phyloP scores from a whole-genome alignment of 1,139 yeast species.

The Blastobotrys capitulatus region DNA sequence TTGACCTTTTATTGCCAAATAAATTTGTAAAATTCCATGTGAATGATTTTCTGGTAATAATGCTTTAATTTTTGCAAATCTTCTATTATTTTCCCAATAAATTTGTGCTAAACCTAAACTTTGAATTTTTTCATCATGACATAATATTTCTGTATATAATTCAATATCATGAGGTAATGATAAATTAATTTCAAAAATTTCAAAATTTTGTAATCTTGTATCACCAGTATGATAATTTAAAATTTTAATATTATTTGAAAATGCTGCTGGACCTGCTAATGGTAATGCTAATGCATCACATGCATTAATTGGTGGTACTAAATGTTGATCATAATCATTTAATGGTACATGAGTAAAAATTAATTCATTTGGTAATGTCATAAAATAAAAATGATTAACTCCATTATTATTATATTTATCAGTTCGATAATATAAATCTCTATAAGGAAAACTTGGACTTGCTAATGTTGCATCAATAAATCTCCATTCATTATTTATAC shows the following conservation, averaged over 20 bases:
- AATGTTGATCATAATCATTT: conserved; percentile 72
- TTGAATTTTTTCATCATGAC: conserved; percentile 22
- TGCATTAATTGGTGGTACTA: conserved; percentile 77
- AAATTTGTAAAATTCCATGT: conserved; percentile 71
- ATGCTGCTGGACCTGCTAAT: conserved; percentile 75
- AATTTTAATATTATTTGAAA: conserved; percentile 52
- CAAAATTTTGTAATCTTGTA: conserved; percentile 66
- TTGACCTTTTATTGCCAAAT: conserved; percentile 69
- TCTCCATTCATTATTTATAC: conserved; percentile 71
- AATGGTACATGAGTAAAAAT: conserved; percentile 86
- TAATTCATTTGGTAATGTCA: conserved; percentile 67
- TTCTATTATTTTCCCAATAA: conserved; percentile 58
- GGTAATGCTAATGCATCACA: conserved; percentile 77
- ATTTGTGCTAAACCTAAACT: conserved; percentile 73
- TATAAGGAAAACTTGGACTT: conserved; percentile 45
- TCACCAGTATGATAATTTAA: conserved; percentile 72
- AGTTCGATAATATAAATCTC: conserved; percentile 28
- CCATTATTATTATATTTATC: conserved; percentile 26
- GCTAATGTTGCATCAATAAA: conserved; percentile 68
- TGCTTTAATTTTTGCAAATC: conserved; percentile 77
- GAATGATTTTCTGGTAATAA: conserved; percentile 61
- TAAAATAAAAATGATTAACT: conserved; percentile 58
- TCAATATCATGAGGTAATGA: conserved; percentile 68
- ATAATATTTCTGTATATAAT: conserved; percentile 47
- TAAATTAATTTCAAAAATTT: conserved; percentile 71